Evolutionary conservation across 164 flowering plant genomes (phyloP), one percentile per base, ranked within the genome.

Genomic region (Kalanchoe fedtschenkoi): DNA sequence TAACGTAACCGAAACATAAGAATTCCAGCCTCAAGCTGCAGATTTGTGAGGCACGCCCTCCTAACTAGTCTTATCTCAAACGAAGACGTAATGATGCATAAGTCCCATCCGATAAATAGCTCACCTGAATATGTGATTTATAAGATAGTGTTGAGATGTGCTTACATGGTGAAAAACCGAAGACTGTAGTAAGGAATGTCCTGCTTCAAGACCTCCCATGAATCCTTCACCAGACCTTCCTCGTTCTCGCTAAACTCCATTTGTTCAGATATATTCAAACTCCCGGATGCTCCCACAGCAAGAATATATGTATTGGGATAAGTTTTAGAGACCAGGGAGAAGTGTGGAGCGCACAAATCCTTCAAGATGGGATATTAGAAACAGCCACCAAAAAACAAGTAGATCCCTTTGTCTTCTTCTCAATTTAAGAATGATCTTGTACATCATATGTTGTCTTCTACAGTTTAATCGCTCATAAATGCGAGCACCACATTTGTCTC

Each of bases 151-250:
- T 28, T 6, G 22, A n/a, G n/a, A 65, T 26, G 57, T 6, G 56
- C 77, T 67, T 75, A 85, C 95, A 65, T 58, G 11, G 81, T 41
- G 71, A 81, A 85, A 71, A 87, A 81, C 14, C 71, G 75, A 51
- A 87, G 77, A 63, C 95, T 82, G 60, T 71, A 57, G 32, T 83
- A 62, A 19, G 78, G 79, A n/a, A 77, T 67, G 41, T 83, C 67
- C 63, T 69, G 79, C 75, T 81, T 80, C 80, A 80, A 67, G 4
- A 73, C 19, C 66, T 80, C 84, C 91, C 91, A 87, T 76, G 91
- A 83, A 32, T 80, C 79, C 75, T 82, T 83, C 60, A 87, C 87
- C 76, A 83, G 65, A 39, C 63, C 74, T 65, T 86, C 93, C 69
- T 86, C 75, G 51, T 77, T 64, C 74, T 86, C 87, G 11, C 76